Evolutionary conservation across 345 rosid species (phyloP).

Genomic region (Rubroshorea leprosula): DNA sequence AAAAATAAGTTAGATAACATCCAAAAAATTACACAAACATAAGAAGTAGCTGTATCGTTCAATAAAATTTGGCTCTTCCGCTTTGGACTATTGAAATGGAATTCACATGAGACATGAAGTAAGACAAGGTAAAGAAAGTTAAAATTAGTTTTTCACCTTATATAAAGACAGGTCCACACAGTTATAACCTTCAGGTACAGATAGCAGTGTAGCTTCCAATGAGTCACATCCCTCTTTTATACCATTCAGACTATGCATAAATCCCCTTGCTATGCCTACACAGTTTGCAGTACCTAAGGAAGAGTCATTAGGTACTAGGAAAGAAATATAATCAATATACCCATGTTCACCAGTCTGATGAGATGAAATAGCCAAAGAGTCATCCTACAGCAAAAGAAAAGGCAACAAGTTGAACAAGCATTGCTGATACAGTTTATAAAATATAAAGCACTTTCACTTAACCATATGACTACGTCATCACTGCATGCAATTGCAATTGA

Average conservation of each 20-base stretch:
- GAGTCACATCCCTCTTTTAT: slow-evolving; percentile 31
- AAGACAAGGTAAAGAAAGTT: slow-evolving; percentile 1
- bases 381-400: slow-evolving; percentile 32
- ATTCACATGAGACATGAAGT: no score
- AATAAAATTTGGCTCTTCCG: not conserved
- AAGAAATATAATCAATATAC: slow-evolving; percentile 59
- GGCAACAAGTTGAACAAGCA: not conserved
- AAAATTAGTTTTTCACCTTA: slow-evolving; percentile 47
- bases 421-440: no score
- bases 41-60: not conserved
- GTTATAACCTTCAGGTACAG: slow-evolving; percentile 51
- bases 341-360: slow-evolving; percentile 27
- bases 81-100: not conserved
- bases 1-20: slow-evolving; percentile 3
- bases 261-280: slow-evolving; percentile 57
- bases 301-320: slow-evolving; percentile 54
- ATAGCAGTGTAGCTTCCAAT: slow-evolving; percentile 59
- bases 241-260: slow-evolving; percentile 32
- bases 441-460: not conserved
- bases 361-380: slow-evolving; percentile 26
- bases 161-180: slow-evolving; percentile 78
- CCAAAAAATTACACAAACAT: slow-evolving; percentile 6
- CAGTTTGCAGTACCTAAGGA: slow-evolving; percentile 42
- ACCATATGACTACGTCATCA: not conserved
- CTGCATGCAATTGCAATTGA: not conserved